phyloP scores from a whole-genome alignment of 495 filamentous ascomycete species.

The Tuber calosporum region DNA sequence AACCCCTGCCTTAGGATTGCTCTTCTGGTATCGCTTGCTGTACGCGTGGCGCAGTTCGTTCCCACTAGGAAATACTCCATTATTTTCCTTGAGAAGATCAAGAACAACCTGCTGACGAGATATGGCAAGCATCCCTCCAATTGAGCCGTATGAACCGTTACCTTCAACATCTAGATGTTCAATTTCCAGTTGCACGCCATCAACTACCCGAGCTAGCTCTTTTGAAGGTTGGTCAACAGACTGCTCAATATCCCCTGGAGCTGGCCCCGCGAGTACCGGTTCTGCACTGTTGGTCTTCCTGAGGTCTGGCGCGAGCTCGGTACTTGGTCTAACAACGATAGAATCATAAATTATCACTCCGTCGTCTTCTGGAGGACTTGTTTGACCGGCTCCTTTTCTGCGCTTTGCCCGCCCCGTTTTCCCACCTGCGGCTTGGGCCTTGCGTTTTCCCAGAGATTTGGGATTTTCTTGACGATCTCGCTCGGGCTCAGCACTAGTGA shows the following conservation, averaged over 20 bases:
- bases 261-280: not conserved
- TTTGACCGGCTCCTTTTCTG: not conserved
- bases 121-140: slow-evolving; percentile 40
- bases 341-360: slow-evolving; percentile 2
- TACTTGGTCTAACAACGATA: not conserved
- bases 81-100: slow-evolving; percentile 60
- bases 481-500: not conserved
- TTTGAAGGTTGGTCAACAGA: not conserved
- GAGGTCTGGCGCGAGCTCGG: not conserved
- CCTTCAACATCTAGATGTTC: slow-evolving; percentile 36
- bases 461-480: not conserved
- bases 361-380: not conserved
- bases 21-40: slow-evolving; percentile 38
- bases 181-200: slow-evolving; percentile 31
- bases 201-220: slow-evolving; percentile 18
- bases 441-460: not conserved
- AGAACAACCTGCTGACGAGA: slow-evolving; percentile 58
- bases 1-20: slow-evolving; percentile 40
- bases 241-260: not conserved
- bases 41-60: slow-evolving; percentile 67
- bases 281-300: not conserved
- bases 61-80: slow-evolving; percentile 68
- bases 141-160: slow-evolving; percentile 39
- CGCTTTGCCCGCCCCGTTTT: not conserved
- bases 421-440: not conserved